Percentiles rank a stretch among this genome's conserved stretches.
Conservation (phyloP, 1,139 yeast genomes). For the Candida freyschussii region DNA sequence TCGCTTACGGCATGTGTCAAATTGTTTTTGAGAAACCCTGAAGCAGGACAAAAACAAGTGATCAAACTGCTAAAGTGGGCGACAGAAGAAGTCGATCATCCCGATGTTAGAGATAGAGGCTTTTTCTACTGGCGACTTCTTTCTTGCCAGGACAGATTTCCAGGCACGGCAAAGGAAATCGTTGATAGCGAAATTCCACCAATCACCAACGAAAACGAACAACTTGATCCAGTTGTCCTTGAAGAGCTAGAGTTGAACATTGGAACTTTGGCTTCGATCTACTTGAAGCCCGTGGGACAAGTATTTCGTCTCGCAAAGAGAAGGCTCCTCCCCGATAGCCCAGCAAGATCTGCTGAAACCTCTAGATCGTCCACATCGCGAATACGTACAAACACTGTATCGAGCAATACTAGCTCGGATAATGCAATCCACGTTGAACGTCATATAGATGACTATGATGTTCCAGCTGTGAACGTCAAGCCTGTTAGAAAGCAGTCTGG, state of each 20-base stretch:
- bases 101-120: slow-evolving; percentile 84
- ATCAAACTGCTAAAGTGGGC: slow-evolving; percentile 61
- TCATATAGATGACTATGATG: slow-evolving; percentile 34
- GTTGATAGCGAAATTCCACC: slow-evolving; percentile 58
- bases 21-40: slow-evolving; percentile 55
- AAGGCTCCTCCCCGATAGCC: slow-evolving; percentile 51
- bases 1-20: slow-evolving; percentile 73
- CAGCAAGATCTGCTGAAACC: slow-evolving; percentile 38
- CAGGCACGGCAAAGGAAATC: slow-evolving; percentile 40
- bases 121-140: slow-evolving; percentile 81
- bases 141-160: slow-evolving; percentile 43
- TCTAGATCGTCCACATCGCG: slow-evolving; percentile 10
- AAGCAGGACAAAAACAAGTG: slow-evolving; percentile 52
- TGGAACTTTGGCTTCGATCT: slow-evolving; percentile 80
- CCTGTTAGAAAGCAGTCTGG: slow-evolving; percentile 28
- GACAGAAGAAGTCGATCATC: slow-evolving; percentile 70
- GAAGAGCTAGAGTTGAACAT: slow-evolving; percentile 81
- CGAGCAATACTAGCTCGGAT: slow-evolving; percentile 14
- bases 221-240: slow-evolving; percentile 61
- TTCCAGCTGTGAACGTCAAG: slow-evolving; percentile 33
- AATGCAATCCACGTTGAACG: slow-evolving; percentile 15
- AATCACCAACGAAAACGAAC: slow-evolving; percentile 65
- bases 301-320: slow-evolving; percentile 68
- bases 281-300: slow-evolving; percentile 74
- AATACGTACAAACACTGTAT: slow-evolving; percentile 7